phyloP scores from a whole-genome alignment of 805 yeast genomes.

The Candida ovalis region DNA sequence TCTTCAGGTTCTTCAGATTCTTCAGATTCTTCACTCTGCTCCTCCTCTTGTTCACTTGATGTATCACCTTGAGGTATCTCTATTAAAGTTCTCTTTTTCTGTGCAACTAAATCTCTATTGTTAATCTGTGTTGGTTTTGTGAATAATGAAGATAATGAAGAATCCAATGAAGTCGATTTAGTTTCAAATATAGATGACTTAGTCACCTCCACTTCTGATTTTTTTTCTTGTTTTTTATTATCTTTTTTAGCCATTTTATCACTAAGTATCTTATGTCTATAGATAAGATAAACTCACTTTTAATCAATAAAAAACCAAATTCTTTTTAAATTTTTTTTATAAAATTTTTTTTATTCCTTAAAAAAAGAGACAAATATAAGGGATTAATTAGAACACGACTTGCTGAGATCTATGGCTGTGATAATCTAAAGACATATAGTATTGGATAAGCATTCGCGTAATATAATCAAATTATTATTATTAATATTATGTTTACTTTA shows the following conservation, averaged over 20 bases:
- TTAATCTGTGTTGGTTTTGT: slow-evolving; percentile 43
- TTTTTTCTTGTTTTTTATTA: slow-evolving; percentile 1
- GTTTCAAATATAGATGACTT: neutral
- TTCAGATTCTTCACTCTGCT: slow-evolving; percentile 18
- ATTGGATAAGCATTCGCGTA: no score
- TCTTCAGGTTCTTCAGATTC: slow-evolving; percentile 25
- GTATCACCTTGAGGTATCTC: slow-evolving; percentile 12
- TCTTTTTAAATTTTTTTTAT: no score
- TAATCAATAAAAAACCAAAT: no score
- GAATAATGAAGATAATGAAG: slow-evolving; percentile 31
- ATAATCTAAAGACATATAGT: no score
- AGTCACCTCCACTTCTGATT: neutral
- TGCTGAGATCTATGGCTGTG: no score
- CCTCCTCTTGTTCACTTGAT: slow-evolving; percentile 17
- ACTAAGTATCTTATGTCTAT: no score
- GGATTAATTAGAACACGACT: no score
- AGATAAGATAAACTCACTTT: no score
- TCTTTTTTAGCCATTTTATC: neutral
- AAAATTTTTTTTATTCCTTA: neutral
- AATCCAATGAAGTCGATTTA: neutral
- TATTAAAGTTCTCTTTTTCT: slow-evolving; percentile 22
- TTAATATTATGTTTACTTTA: no score
- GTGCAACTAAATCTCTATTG: slow-evolving; percentile 27
- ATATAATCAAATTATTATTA: no score
- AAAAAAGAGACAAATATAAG: neutral